Percentiles rank a stretch among this genome's conserved stretches.
Conservation (phyloP, 2,329 filamentous ascomycete species). For the Xylaria digitata region DNA sequence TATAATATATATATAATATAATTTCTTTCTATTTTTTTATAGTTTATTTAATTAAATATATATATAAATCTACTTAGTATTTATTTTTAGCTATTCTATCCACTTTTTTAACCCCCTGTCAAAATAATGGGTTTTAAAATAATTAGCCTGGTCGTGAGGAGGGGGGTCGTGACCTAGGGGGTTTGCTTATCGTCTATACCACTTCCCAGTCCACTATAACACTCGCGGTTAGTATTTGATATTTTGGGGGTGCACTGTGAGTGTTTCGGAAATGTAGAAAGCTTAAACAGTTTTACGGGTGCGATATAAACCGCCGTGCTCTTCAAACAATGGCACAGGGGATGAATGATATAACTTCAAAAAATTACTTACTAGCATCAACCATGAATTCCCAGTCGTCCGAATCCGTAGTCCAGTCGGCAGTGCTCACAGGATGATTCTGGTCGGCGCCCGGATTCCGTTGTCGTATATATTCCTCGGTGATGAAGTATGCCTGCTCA, state of each 20-base stretch:
- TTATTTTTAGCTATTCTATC: too few relatives aligned
- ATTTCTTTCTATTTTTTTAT: too few relatives aligned
- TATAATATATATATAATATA: too few relatives aligned
- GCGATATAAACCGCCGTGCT: not conserved
- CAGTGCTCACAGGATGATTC: slow-evolving; percentile 32
- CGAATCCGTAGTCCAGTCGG: slow-evolving; percentile 50
- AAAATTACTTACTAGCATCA: slow-evolving; percentile 57
- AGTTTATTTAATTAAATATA: too few relatives aligned
- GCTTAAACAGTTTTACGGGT: not conserved
- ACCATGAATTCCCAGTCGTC: slow-evolving; percentile 68
- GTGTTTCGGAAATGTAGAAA: not conserved
- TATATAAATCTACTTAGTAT: too few relatives aligned
- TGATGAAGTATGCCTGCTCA: slow-evolving; percentile 66
- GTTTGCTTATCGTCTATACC: slow-evolving; percentile 44
- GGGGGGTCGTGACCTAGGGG: too few relatives aligned
- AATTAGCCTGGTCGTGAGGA: too few relatives aligned
- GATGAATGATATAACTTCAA: not conserved
- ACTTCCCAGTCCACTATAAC: slow-evolving; percentile 64
- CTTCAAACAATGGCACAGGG: not conserved
- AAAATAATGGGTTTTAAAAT: too few relatives aligned
- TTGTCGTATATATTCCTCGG: slow-evolving; percentile 57
- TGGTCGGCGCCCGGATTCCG: slow-evolving; percentile 25
- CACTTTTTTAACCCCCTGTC: too few relatives aligned
- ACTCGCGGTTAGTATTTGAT: not conserved
- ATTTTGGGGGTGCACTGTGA: not conserved